phyloP scores from a whole-genome alignment of 2,329 filamentous ascomycete genomes.

The Sclerotinia trifoliorum region DNA sequence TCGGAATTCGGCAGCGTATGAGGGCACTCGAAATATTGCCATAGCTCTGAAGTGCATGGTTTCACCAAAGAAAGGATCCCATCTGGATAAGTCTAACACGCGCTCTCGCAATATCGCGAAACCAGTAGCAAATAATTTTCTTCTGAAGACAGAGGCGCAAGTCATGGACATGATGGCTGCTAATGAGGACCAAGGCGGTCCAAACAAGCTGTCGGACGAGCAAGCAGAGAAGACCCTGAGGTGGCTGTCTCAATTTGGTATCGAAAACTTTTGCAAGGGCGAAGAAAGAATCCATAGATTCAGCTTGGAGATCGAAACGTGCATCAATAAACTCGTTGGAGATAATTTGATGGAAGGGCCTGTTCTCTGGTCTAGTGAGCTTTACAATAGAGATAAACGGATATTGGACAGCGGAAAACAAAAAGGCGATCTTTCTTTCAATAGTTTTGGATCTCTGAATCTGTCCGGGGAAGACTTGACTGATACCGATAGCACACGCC shows the following conservation, averaged over 20 bases:
- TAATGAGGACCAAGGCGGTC: constrained; percentile 77
- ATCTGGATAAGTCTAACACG: constrained; percentile 38
- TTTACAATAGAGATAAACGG: constrained; percentile 76
- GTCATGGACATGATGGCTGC: constrained; percentile 86
- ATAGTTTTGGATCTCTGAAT: constrained; percentile 48
- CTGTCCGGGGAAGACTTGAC: constrained; percentile 46
- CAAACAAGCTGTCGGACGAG: constrained; percentile 94
- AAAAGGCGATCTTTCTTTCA: constrained; percentile 50
- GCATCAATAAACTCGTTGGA: constrained; percentile 80
- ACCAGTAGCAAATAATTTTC: constrained; percentile 49
- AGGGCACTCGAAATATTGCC: constrained; percentile 81
- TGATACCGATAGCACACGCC: constrained; percentile 34
- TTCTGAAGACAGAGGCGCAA: constrained; percentile 80
- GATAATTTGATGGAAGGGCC: constrained; percentile 82
- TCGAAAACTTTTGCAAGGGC: constrained; percentile 92
- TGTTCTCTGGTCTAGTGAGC: constrained; percentile 86
- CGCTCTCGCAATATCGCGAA: constrained; percentile 42
- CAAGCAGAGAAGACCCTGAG: constrained; percentile 80
- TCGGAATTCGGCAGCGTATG: constrained; percentile 82
- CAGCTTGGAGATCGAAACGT: constrained; percentile 83
- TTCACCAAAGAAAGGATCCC: constrained; percentile 49
- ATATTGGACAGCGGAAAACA: constrained; percentile 48
- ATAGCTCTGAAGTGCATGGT: constrained; percentile 90
- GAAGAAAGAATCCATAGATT: constrained; percentile 95
- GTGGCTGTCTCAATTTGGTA: constrained; percentile 77